These are phyloP conservation scores for Phytophthora constricta DNA, from an alignment of 352 stramenopile species.

Conservation along the genomic window DNA sequence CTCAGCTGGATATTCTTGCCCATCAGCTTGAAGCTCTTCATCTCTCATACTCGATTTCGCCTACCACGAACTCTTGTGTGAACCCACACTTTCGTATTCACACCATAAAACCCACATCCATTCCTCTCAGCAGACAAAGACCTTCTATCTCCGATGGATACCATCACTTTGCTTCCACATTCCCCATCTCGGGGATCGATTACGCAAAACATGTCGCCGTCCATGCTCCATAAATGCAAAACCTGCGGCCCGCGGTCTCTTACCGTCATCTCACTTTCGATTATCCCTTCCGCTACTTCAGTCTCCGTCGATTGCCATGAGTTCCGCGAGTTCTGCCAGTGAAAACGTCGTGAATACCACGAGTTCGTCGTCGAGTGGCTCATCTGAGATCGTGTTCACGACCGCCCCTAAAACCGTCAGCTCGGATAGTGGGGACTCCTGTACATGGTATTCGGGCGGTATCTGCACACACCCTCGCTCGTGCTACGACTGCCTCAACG, in stretches of 20 bases:
- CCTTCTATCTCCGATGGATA: background rate
- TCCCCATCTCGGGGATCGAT: background rate
- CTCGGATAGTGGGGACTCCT: slow-evolving; percentile 35
- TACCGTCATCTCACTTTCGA: background rate
- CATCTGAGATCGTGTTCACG: slow-evolving; percentile 21
- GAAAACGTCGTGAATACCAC: slow-evolving; percentile 23
- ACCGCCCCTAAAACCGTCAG: slow-evolving; percentile 24
- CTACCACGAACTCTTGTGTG: too few species aligned
- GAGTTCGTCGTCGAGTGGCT: background rate
- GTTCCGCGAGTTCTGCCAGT: slow-evolving; percentile 13
- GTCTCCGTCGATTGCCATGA: slow-evolving; percentile 8
- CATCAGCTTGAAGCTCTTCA: too few species aligned
- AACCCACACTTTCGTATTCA: too few species aligned
- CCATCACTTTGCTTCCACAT: background rate
- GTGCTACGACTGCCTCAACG: slow-evolving; percentile 48
- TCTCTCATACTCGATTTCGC: too few species aligned
- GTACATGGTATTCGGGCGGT: slow-evolving; percentile 38
- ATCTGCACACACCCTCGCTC: slow-evolving; percentile 39
- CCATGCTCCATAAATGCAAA: background rate
- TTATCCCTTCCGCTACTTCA: background rate
- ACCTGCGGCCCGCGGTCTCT: too few species aligned
- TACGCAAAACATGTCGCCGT: too few species aligned
- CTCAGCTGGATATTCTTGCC: too few species aligned
- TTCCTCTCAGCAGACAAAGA: too few species aligned
- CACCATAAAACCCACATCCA: too few species aligned